Evolutionary conservation across 2,329 filamentous ascomycete genomes (phyloP), one percentile per base, ranked within the genome.

Genomic region (Alternaria viburni): DNA sequence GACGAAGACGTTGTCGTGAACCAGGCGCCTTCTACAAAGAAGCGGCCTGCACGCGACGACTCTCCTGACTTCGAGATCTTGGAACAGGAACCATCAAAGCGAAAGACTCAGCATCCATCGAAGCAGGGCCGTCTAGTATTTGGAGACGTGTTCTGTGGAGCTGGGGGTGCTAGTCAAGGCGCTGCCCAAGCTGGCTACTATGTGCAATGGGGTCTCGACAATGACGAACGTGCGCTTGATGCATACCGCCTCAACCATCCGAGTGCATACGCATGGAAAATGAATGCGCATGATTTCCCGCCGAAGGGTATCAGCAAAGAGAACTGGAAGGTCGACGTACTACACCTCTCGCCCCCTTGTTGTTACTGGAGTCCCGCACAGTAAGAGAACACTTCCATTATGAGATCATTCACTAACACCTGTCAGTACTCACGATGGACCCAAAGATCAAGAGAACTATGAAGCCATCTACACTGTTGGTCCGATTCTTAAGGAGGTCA

Each of bases 361-460:
- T 59, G 55, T 4, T 71, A 58, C 13, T 76, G 59, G 50, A 66
- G 59, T 7, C 45, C 56, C 0, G 66, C 61, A 0, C 67, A 76
- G 70, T 70, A 70, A 68, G 71, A 65, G 17, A n/a, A 6, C 32
- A 17, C 30, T 13, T 32, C 4, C n/a, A 23, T 4, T 0, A 21
- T 28, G 2, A 4, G 28, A 25, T 12, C 36, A 5, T 28, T n/a
- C 13, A 45, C 61, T 70, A 49, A 66, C 23, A 9, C 2, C 5
- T 7, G 2, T 0, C 10, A 71, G 69, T 25, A 75, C 74, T 0
- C 17, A 1, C 4, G 32, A 43, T 11, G 72, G 71, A 2, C 23
- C 44, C 6, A 69, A 75, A 7, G 73, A 75, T 19, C 63, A 75
- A 44, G 66, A 61, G 0, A 76, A 76, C 15, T 58, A 61, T 2